A percentile compares a stretch with the other conserved stretches of the same genome.
These are phyloP conservation scores for Papiliotrema fonsecae DNA, from an alignment of 1,284 basidiomycete genomes.

Conservation along the genomic window DNA sequence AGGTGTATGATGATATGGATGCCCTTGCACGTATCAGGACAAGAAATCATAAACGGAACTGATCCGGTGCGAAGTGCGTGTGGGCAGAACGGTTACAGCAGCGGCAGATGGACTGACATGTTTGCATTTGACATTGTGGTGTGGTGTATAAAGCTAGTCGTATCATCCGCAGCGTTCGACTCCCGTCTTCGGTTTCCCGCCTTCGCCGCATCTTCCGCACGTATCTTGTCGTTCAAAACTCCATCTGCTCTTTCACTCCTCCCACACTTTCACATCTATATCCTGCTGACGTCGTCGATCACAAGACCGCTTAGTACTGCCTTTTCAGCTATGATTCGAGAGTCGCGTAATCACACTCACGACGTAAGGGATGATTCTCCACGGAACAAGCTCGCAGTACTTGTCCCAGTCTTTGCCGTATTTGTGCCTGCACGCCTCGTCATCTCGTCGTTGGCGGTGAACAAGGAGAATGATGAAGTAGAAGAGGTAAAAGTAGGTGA, in stretches of 20 bases:
- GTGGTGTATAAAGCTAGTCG: too few relatives aligned
- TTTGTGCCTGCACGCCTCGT: conserved; percentile 87
- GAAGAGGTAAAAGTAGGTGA: conserved; percentile 92
- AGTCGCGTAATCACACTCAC: conserved; percentile 24
- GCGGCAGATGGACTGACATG: too few relatives aligned
- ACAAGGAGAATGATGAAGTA: conserved; percentile 88
- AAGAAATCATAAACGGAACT: background rate
- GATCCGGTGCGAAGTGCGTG: too few relatives aligned
- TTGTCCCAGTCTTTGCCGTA: conserved; percentile 81
- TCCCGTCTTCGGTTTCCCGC: too few relatives aligned
- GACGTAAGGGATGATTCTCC: conserved; percentile 81
- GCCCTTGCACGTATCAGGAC: background rate
- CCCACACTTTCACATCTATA: too few relatives aligned
- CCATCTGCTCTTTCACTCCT: too few relatives aligned
- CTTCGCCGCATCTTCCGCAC: too few relatives aligned
- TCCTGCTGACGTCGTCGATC: too few relatives aligned
- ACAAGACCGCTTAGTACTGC: conserved; percentile 3
- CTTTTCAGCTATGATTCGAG: background rate
- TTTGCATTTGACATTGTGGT: too few relatives aligned
- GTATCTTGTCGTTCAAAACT: too few relatives aligned
- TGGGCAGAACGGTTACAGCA: too few relatives aligned
- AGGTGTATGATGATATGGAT: conserved; percentile 6
- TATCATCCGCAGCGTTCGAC: too few relatives aligned
- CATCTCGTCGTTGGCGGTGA: conserved; percentile 86
- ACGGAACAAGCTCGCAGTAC: conserved; percentile 79